Percentiles rank a stretch among this genome's conserved stretches.
phyloP scores from a whole-genome alignment of 306 rosid species.

The Hippophae tibetana region DNA sequence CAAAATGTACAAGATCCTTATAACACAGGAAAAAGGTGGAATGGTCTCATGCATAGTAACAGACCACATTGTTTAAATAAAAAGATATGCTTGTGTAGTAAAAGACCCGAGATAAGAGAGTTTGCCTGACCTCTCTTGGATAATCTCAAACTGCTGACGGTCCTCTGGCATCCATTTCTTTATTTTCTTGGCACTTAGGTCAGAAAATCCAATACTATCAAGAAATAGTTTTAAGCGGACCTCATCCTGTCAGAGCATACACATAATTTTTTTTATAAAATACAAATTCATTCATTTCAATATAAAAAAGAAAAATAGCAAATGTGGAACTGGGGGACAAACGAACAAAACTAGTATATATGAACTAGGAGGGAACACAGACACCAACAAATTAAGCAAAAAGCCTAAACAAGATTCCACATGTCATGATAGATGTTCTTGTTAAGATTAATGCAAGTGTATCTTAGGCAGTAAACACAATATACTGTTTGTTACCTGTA shows the following conservation, averaged over 20 bases:
- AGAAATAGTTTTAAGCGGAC: conserved; percentile 97
- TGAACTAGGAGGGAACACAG: too few relatives aligned
- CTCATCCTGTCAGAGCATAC: conserved; percentile 57
- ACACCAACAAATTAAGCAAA: too few relatives aligned
- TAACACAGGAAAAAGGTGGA: conserved; percentile 1
- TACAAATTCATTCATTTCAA: too few relatives aligned
- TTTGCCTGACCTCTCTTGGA: conserved; percentile 73
- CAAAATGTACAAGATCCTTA: conserved; percentile 23
- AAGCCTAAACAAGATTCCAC: too few relatives aligned
- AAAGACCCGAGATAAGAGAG: not conserved
- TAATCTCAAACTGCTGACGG: conserved; percentile 90
- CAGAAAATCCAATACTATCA: conserved; percentile 97
- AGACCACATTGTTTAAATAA: not conserved
- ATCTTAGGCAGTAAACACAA: conserved; percentile 16
- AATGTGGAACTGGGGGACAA: too few relatives aligned
- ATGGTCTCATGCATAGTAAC: not conserved
- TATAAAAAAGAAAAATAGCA: too few relatives aligned
- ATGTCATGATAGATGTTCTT: not conserved
- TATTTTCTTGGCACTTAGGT: conserved; percentile 93
- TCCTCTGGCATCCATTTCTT: conserved; percentile 99
- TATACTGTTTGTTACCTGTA: conserved; percentile 50
- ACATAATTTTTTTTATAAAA: not conserved
- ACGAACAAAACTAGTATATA: too few relatives aligned
- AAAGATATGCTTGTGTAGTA: too few relatives aligned
- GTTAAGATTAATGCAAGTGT: conserved; percentile 6